Evolutionary conservation across 2,329 filamentous ascomycete genomes (phyloP).

Genomic region (Aspergillus spinulosporus): DNA sequence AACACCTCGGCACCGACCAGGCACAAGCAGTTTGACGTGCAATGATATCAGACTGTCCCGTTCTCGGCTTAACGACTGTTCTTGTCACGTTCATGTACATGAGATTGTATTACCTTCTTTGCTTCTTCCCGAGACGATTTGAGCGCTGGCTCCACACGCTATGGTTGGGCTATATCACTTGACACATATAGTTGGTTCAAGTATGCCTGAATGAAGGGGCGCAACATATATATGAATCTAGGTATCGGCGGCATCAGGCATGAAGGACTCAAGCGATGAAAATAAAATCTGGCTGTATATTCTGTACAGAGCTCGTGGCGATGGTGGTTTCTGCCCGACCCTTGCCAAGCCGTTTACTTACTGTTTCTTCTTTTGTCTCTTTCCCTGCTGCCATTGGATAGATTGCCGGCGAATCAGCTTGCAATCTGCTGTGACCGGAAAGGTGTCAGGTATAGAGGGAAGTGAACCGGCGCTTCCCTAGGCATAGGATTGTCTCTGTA

Average conservation of each 20-base stretch:
- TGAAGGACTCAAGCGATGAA: neutral
- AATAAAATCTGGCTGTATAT: too few relatives aligned
- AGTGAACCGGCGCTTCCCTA: too few relatives aligned
- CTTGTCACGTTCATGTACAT: constrained; percentile 3
- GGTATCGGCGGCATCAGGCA: constrained; percentile 3
- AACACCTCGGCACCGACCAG: neutral
- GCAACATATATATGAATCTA: constrained; percentile 16
- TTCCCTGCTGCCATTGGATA: too few relatives aligned
- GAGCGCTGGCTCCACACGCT: constrained; percentile 6
- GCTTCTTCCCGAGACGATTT: constrained; percentile 6
- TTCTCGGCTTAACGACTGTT: constrained; percentile 5
- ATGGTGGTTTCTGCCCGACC: too few relatives aligned
- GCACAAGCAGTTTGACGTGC: constrained; percentile 7
- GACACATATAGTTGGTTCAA: constrained; percentile 17
- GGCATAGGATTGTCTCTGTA: too few relatives aligned
- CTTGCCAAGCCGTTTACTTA: too few relatives aligned
- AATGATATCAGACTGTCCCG: neutral
- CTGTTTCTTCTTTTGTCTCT: too few relatives aligned
- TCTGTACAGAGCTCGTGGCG: too few relatives aligned
- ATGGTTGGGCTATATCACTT: constrained; percentile 11
- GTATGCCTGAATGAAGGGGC: constrained; percentile 12
- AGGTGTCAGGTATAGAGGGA: too few relatives aligned
- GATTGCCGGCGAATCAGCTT: too few relatives aligned
- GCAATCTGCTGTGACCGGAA: too few relatives aligned
- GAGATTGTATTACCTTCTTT: neutral